phyloP scores from a whole-genome alignment of 371 early-diverging fungal species.

The Ordospora colligata region DNA sequence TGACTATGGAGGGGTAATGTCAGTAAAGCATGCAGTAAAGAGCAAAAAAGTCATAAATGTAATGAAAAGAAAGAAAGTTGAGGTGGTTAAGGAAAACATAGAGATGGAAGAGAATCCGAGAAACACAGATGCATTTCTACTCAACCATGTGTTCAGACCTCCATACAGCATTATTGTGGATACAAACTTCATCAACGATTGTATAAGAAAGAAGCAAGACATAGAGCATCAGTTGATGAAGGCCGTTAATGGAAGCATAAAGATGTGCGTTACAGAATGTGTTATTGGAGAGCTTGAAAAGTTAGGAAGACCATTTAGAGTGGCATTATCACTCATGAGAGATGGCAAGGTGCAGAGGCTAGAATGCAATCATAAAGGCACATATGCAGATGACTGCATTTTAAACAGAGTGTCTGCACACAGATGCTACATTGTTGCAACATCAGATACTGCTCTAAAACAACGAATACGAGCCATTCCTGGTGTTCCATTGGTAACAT shows the following conservation, averaged over 20 bases:
- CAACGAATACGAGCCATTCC: slow-evolving; percentile 89
- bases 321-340: slow-evolving; percentile 67
- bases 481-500: slow-evolving; percentile 97
- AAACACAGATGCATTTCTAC: slow-evolving; percentile 65
- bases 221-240: slow-evolving; percentile 90
- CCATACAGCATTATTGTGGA: slow-evolving; percentile 95
- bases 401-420: slow-evolving; percentile 85
- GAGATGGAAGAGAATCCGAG: background rate
- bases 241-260: slow-evolving; percentile 70
- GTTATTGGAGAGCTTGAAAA: slow-evolving; percentile 98
- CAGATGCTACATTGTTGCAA: slow-evolving; percentile 95
- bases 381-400: slow-evolving; percentile 98
- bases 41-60: slow-evolving; percentile 22
- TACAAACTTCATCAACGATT: slow-evolving; percentile 98
- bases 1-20: slow-evolving; percentile 4
- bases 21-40: slow-evolving; percentile 30
- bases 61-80: background rate
- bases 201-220: slow-evolving; percentile 94
- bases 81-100: background rate
- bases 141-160: slow-evolving; percentile 86
- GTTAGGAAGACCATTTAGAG: slow-evolving; percentile 83
- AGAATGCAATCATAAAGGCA: slow-evolving; percentile 93
- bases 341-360: slow-evolving; percentile 67
- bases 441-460: slow-evolving; percentile 93
- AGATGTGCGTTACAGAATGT: slow-evolving; percentile 95